phyloP scores from a whole-genome alignment of 495 filamentous ascomycete species.

The Xylaria venustula region DNA sequence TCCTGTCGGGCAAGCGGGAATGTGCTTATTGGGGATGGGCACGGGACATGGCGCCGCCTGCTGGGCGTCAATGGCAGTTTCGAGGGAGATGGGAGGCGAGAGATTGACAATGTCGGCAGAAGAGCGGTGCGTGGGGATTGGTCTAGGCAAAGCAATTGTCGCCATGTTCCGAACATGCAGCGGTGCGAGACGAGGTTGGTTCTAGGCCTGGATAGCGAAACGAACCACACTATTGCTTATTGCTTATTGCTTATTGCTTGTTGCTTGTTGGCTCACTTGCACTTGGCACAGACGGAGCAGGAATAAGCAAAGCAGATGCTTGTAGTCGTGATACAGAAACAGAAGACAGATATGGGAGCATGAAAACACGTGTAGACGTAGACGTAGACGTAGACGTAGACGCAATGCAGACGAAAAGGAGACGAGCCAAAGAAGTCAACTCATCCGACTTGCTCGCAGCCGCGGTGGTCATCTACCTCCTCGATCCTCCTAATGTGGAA shows the following conservation, averaged over 20 bases:
- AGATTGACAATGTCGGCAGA: slow-evolving; percentile 47
- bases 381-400: too few species aligned
- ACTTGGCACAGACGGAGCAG: not conserved
- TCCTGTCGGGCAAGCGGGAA: slow-evolving; percentile 80
- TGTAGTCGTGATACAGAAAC: slow-evolving; percentile 6
- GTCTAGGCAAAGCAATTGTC: slow-evolving; percentile 53
- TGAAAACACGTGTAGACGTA: slow-evolving; percentile 2
- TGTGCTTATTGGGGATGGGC: slow-evolving; percentile 85
- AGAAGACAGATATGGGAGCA: not conserved
- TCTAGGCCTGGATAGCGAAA: not conserved
- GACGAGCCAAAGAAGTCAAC: not conserved
- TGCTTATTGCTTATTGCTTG: too few species aligned
- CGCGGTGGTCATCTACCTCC: not conserved
- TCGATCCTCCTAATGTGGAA: not conserved
- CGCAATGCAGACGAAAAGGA: not conserved
- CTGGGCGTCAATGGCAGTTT: slow-evolving; percentile 40
- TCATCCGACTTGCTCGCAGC: not conserved
- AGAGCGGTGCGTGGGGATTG: slow-evolving; percentile 46
- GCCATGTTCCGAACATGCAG: slow-evolving; percentile 38
- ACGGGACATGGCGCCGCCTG: slow-evolving; percentile 36
- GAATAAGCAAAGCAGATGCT: slow-evolving; percentile 3
- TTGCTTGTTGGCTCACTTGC: not conserved
- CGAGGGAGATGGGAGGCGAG: slow-evolving; percentile 49
- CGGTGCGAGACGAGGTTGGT: not conserved
- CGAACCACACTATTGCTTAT: too few species aligned